These are phyloP conservation scores for Crithidia bombi DNA, from an alignment of 208 protist species.

Conservation along the genomic window DNA sequence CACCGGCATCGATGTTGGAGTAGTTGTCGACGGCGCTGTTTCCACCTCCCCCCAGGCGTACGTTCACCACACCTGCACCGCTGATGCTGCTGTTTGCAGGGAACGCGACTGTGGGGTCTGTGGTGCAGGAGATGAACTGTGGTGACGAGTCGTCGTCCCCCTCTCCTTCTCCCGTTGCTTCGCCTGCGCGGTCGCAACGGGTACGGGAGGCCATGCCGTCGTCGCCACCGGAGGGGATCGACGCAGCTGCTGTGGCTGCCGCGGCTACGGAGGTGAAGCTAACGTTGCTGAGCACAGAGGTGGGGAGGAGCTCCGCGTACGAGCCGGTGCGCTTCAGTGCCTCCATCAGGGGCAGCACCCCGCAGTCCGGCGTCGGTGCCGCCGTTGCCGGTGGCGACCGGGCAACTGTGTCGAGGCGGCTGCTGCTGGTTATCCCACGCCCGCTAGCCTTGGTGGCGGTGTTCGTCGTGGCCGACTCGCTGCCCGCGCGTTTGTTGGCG, in stretches of 20 bases:
- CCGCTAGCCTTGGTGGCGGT: not conserved
- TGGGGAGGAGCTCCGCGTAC: conserved; percentile 23
- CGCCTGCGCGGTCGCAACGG: not conserved
- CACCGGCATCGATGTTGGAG: not conserved
- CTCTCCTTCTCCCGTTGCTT: conserved; percentile 11
- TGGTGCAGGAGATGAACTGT: not conserved
- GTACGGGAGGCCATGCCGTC: not conserved
- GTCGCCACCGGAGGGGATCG: not conserved
- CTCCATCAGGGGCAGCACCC: conserved; percentile 29
- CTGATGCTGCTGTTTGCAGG: not conserved
- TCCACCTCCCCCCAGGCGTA: not conserved
- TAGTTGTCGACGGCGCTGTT: not conserved
- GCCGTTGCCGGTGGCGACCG: not conserved
- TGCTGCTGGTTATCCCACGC: not conserved
- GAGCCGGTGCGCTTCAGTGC: conserved; percentile 29
- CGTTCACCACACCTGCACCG: not conserved
- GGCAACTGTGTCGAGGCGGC: conserved; percentile 3
- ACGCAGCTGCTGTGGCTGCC: not conserved
- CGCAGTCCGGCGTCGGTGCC: conserved; percentile 17
- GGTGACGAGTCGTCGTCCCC: conserved; percentile 1
- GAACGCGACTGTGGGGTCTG: not conserved
- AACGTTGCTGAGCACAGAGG: not conserved
- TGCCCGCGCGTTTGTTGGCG: not conserved
- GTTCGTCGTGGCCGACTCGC: not conserved
- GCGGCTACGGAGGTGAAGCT: conserved; percentile 9